Conservation (phyloP, 129 eudicot species). For the Saussurea involucrata region DNA sequence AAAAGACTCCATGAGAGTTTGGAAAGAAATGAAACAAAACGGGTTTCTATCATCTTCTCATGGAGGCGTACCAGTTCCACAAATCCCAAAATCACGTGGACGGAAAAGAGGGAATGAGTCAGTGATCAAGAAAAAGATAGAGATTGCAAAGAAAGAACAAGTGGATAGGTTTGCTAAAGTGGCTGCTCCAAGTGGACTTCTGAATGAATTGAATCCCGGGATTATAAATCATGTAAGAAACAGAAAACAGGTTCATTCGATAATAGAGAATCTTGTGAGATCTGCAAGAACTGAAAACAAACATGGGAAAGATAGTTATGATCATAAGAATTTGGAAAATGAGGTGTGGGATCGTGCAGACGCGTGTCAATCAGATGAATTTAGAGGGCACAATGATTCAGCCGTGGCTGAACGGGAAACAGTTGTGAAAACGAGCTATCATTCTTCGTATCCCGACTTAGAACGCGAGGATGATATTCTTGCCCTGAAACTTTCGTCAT, state of each 20-base stretch:
- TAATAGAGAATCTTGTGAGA: conserved; percentile 79
- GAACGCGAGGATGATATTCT: conserved; percentile 47
- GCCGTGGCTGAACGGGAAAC: neutral
- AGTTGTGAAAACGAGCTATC: neutral
- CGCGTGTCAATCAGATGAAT: conserved; percentile 12
- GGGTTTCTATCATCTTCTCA: conserved; percentile 63
- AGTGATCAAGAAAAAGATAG: conserved; percentile 64
- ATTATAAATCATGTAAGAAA: conserved; percentile 93
- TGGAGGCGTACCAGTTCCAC: conserved; percentile 60
- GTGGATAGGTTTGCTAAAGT: conserved; percentile 76
- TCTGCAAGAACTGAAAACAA: conserved; percentile 50
- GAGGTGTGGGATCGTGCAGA: neutral
- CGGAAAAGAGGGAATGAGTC: conserved; percentile 58
- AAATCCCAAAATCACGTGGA: conserved; percentile 44
- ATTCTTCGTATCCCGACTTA: conserved; percentile 10
- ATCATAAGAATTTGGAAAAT: neutral
- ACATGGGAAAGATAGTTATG: conserved; percentile 17
- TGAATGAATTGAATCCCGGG: conserved; percentile 81
- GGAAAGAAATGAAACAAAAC: conserved; percentile 87
- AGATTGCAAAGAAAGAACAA: conserved; percentile 81
- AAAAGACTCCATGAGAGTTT: conserved; percentile 55
- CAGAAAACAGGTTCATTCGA: conserved; percentile 91
- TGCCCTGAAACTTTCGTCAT: conserved; percentile 56
- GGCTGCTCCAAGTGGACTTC: conserved; percentile 94
- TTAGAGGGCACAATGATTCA: conserved; percentile 21